Percentiles rank a stretch among this genome's conserved stretches.
Conservation (phyloP, 2,329 filamentous ascomycete species). For the Colletotrichum zoysiae region DNA sequence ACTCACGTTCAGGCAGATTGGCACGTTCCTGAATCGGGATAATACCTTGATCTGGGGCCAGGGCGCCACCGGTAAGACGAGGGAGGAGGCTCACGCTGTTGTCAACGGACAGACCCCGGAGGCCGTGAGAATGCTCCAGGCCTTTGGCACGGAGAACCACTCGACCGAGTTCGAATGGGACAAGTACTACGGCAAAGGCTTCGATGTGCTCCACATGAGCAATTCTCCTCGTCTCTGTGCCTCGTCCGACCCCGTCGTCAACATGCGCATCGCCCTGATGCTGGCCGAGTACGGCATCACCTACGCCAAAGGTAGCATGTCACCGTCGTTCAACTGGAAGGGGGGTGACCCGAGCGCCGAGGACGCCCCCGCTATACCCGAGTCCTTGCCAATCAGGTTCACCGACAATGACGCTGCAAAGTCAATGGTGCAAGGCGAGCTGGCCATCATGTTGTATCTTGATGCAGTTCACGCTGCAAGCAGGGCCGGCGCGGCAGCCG, state of each 20-base stretch:
- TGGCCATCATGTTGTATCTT: slow-evolving; percentile 71
- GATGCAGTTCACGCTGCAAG: slow-evolving; percentile 63
- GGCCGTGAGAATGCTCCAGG: slow-evolving; percentile 77
- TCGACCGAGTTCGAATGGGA: slow-evolving; percentile 80
- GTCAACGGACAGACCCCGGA: slow-evolving; percentile 77
- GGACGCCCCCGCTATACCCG: slow-evolving; percentile 41
- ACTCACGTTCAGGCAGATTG: slow-evolving; percentile 90
- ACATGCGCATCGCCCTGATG: slow-evolving; percentile 64
- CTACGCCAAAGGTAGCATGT: slow-evolving; percentile 61
- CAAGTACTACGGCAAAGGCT: slow-evolving; percentile 80
- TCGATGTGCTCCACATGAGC: slow-evolving; percentile 82
- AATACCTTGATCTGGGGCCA: slow-evolving; percentile 87
- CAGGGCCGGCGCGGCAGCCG: slow-evolving; percentile 46
- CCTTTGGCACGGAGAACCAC: slow-evolving; percentile 90
- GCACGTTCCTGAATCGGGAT: slow-evolving; percentile 81
- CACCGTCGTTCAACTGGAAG: slow-evolving; percentile 48
- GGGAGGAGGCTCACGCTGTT: slow-evolving; percentile 70
- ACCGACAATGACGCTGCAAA: slow-evolving; percentile 65
- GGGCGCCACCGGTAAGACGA: slow-evolving; percentile 79
- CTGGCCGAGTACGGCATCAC: slow-evolving; percentile 61
- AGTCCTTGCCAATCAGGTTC: slow-evolving; percentile 59
- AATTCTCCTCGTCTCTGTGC: slow-evolving; percentile 64
- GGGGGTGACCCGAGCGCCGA: slow-evolving; percentile 38
- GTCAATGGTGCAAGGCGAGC: slow-evolving; percentile 62
- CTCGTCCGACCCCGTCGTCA: slow-evolving; percentile 60